Evolutionary conservation across 164 flowering plant species (phyloP).

Genomic region (Macadamia integrifolia): DNA sequence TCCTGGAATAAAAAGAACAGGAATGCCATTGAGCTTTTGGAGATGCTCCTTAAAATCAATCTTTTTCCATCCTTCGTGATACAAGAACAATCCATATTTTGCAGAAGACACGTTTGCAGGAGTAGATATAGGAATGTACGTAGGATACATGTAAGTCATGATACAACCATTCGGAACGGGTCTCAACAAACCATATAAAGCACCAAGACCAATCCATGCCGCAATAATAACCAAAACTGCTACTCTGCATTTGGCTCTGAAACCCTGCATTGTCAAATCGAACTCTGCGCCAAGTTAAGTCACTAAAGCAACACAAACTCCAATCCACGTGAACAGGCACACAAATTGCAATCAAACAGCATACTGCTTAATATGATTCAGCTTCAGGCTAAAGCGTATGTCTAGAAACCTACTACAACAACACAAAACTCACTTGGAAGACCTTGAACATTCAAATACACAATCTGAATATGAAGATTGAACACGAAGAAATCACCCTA

Average conservation of each 20-base stretch:
- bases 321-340: too few species aligned
- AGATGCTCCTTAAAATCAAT: slow-evolving; percentile 78
- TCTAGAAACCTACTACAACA: not conserved
- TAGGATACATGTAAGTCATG: slow-evolving; percentile 98
- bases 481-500: not conserved
- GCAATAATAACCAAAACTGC: slow-evolving; percentile 32
- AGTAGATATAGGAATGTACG: slow-evolving; percentile 68
- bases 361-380: too few species aligned
- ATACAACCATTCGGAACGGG: slow-evolving; percentile 75
- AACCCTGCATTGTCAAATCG: slow-evolving; percentile 33
- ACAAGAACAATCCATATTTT: slow-evolving; percentile 76
- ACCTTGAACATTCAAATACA: not conserved
- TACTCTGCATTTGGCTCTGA: slow-evolving; percentile 43
- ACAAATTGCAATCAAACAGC: too few species aligned
- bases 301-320: not conserved
- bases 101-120: slow-evolving; percentile 38
- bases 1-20: slow-evolving; percentile 94
- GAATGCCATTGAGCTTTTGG: slow-evolving; percentile 75
- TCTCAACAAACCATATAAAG: slow-evolving; percentile 51
- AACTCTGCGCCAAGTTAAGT: slow-evolving; percentile 9
- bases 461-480: not conserved
- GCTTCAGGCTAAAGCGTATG: not conserved
- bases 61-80: slow-evolving; percentile 97
- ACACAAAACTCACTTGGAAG: not conserved
- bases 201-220: slow-evolving; percentile 44